Evolutionary conservation across 2,329 filamentous ascomycete species (phyloP).

Genomic region (Colletotrichum sp.): DNA sequence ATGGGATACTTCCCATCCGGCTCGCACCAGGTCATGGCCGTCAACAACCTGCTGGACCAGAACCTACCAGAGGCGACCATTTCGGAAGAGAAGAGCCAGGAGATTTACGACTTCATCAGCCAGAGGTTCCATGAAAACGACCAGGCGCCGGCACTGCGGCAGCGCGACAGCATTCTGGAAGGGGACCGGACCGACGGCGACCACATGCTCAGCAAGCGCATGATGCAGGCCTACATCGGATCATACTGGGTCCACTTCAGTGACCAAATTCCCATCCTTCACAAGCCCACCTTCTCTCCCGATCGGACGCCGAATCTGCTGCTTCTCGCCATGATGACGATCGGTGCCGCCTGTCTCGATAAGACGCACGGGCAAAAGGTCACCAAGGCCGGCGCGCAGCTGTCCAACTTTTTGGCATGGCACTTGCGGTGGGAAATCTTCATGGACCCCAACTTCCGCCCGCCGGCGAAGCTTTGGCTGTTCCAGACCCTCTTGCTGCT

Average conservation of each 20-base stretch:
- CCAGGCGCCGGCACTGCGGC: slow-evolving; percentile 73
- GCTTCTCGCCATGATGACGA: slow-evolving; percentile 87
- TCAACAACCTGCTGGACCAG: slow-evolving; percentile 83
- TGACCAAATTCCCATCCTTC: slow-evolving; percentile 90
- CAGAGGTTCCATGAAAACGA: slow-evolving; percentile 82
- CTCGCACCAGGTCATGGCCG: slow-evolving; percentile 84
- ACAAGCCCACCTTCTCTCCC: slow-evolving; percentile 91
- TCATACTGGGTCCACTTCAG: slow-evolving; percentile 97
- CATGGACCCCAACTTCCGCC: slow-evolving; percentile 86
- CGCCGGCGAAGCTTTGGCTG: slow-evolving; percentile 93
- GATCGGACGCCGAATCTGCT: slow-evolving; percentile 86
- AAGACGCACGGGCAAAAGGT: slow-evolving; percentile 77
- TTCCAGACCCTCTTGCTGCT: slow-evolving; percentile 90
- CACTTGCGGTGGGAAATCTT: slow-evolving; percentile 97
- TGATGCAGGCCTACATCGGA: slow-evolving; percentile 94
- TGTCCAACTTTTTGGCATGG: slow-evolving; percentile 91
- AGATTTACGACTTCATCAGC: slow-evolving; percentile 82
- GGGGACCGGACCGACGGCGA: slow-evolving; percentile 73
- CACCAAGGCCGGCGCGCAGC: slow-evolving; percentile 77
- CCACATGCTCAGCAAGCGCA: slow-evolving; percentile 80
- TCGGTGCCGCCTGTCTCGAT: slow-evolving; percentile 89
- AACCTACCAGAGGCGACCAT: slow-evolving; percentile 80
- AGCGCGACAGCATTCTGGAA: slow-evolving; percentile 78
- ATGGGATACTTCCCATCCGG: slow-evolving; percentile 63
- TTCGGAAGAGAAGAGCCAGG: slow-evolving; percentile 85